Conservation (phyloP, 768 basidiomycete species). For the Psilocybe cubensis region DNA sequence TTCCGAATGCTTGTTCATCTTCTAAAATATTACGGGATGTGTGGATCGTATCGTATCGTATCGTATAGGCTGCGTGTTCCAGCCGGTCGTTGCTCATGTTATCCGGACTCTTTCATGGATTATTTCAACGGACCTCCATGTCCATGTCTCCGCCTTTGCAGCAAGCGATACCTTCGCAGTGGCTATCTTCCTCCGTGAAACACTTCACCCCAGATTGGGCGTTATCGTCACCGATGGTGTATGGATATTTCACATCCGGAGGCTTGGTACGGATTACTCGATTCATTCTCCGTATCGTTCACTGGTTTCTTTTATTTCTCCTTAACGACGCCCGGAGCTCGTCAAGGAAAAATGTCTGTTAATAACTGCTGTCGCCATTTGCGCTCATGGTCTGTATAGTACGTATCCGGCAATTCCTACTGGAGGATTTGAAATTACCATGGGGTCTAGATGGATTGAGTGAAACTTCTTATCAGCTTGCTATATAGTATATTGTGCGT, state of each 20-base stretch:
- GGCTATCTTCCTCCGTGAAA: not conserved
- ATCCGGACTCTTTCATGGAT: not conserved
- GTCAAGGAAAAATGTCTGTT: not conserved
- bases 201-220: not conserved
- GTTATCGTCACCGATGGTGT: constrained; percentile 1
- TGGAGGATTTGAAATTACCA: not conserved
- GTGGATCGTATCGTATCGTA: not conserved
- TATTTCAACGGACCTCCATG: not conserved
- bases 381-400: too few relatives aligned
- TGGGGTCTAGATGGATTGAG: not conserved
- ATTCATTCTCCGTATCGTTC: not conserved
- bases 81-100: not conserved
- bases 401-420: not conserved
- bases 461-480: not conserved
- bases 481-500: not conserved
- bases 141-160: not conserved
- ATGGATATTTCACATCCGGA: not conserved
- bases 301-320: not conserved
- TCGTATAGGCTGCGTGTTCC: not conserved
- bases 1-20: not conserved
- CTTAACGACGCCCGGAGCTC: not conserved
- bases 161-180: not conserved
- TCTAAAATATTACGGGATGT: not conserved
- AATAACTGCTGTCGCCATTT: not conserved
- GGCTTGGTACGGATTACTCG: not conserved